Evolutionary conservation across 2,329 filamentous ascomycete species (phyloP).

Genomic region (Talaromyces albobiverticillius): DNA sequence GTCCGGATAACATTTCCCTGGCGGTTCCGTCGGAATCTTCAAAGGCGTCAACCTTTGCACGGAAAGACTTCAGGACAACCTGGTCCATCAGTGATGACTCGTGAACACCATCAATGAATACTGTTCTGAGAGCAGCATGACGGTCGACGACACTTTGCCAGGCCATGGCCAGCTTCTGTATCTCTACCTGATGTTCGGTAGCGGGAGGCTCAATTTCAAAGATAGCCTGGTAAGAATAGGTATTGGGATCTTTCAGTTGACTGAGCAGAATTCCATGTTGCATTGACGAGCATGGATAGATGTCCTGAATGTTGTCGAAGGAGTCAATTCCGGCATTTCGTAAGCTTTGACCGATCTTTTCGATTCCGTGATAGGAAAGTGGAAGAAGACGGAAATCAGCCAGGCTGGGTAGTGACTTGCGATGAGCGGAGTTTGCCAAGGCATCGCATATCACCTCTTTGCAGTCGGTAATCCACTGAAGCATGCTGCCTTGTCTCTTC

Average conservation of each 20-base stretch:
- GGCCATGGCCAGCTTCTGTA: constrained; percentile 15
- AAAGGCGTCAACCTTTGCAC: not conserved
- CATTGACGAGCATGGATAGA: constrained; percentile 24
- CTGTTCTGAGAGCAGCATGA: constrained; percentile 18
- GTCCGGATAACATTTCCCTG: not conserved
- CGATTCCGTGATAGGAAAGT: constrained; percentile 10
- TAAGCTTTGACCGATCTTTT: constrained; percentile 8
- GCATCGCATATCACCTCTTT: constrained; percentile 7
- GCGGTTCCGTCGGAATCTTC: not conserved
- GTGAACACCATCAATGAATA: constrained; percentile 15
- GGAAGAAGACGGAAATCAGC: constrained; percentile 24
- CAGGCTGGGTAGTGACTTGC: constrained; percentile 8
- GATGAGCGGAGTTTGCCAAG: not conserved
- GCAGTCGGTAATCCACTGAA: constrained; percentile 15
- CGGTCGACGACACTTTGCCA: constrained; percentile 19
- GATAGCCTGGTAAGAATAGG: constrained; percentile 17
- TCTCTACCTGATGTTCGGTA: constrained; percentile 12
- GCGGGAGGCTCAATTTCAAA: constrained; percentile 16
- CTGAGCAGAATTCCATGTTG: constrained; percentile 25
- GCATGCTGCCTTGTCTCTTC: constrained; percentile 11
- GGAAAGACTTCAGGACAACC: constrained; percentile 11
- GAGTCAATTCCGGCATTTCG: constrained; percentile 9
- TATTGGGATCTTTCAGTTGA: constrained; percentile 21
- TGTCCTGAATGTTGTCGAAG: constrained; percentile 21
- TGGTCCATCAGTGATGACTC: constrained; percentile 16